These are phyloP conservation scores for Aspergillus carlsbadensis DNA, from an alignment of 495 filamentous ascomycete genomes.

Conservation along the genomic window DNA sequence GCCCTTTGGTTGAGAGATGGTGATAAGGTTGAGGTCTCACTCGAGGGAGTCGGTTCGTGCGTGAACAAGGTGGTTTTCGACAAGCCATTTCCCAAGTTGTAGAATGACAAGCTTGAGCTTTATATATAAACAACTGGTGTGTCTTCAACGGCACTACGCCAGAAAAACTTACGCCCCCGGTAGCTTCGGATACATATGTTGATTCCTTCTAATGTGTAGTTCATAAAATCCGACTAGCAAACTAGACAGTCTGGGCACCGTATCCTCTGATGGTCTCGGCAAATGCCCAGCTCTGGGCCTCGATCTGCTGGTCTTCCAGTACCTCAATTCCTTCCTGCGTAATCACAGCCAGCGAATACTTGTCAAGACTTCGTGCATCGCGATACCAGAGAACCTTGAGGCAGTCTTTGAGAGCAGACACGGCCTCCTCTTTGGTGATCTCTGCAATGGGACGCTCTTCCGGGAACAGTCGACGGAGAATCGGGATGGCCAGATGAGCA, in stretches of 20 bases:
- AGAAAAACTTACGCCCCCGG: neutral
- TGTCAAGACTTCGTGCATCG: constrained; percentile 87
- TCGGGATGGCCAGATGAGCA: constrained; percentile 86
- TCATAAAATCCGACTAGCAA: constrained; percentile 3
- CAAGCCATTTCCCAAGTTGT: constrained; percentile 56
- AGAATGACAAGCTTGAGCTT: neutral
- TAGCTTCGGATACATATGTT: neutral
- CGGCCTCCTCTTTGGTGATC: constrained; percentile 74
- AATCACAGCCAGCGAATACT: constrained; percentile 87
- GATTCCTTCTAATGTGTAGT: constrained; percentile 13
- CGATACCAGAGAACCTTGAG: constrained; percentile 99
- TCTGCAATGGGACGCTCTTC: constrained; percentile 72
- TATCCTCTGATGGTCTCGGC: constrained; percentile 82
- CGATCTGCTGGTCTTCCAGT: constrained; percentile 72
- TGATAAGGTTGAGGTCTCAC: constrained; percentile 71
- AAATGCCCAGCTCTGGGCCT: constrained; percentile 95
- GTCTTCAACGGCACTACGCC: neutral
- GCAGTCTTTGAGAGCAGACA: constrained; percentile 79
- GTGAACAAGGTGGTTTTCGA: constrained; percentile 70
- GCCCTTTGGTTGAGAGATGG: constrained; percentile 76
- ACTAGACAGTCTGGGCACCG: constrained; percentile 55
- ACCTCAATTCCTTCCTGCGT: constrained; percentile 79
- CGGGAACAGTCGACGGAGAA: constrained; percentile 76
- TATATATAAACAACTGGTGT: neutral
- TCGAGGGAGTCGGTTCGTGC: constrained; percentile 71